phyloP scores from a whole-genome alignment of 2,329 filamentous ascomycete genomes.

The Apiospora malaysiana region DNA sequence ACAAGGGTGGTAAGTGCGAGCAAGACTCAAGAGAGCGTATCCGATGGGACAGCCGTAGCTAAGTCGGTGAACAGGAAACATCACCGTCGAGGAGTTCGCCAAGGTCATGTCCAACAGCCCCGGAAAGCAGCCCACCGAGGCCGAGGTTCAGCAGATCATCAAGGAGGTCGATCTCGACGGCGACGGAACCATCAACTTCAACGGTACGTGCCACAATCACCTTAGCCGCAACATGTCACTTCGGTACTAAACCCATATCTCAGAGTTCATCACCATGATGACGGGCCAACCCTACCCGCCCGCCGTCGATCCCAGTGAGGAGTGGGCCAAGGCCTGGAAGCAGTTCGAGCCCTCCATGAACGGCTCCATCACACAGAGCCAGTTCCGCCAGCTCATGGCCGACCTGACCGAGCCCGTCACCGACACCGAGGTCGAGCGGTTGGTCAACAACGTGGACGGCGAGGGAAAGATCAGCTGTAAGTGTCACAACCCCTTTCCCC shows the following conservation, averaged over 20 bases:
- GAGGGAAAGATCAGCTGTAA: conserved; percentile 45
- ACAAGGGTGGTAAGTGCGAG: conserved; percentile 36
- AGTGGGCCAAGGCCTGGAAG: conserved; percentile 43
- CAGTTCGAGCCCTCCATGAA: conserved; percentile 41
- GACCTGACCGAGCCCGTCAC: conserved; percentile 41
- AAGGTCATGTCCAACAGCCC: conserved; percentile 43
- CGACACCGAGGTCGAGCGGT: conserved; percentile 41
- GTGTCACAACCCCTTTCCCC: conserved; percentile 22
- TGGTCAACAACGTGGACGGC: conserved; percentile 43
- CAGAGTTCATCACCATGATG: conserved; percentile 51
- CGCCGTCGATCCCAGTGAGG: conserved; percentile 35
- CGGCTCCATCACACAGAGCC: conserved; percentile 40
- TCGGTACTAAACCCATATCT: background rate
- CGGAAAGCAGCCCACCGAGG: conserved; percentile 37
- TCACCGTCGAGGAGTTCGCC: conserved; percentile 45
- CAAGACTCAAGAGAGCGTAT: too few species aligned
- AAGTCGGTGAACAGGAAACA: conserved; percentile 35
- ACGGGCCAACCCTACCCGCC: conserved; percentile 43
- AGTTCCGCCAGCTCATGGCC: conserved; percentile 43
- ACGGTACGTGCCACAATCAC: conserved; percentile 40
- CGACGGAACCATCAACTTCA: conserved; percentile 47
- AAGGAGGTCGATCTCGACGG: conserved; percentile 46
- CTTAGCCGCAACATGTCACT: too few species aligned
- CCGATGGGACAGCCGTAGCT: background rate
- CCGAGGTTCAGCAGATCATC: conserved; percentile 45